phyloP scores from a whole-genome alignment of 2,329 filamentous ascomycete species.

The Sporothrix variecibatus region DNA sequence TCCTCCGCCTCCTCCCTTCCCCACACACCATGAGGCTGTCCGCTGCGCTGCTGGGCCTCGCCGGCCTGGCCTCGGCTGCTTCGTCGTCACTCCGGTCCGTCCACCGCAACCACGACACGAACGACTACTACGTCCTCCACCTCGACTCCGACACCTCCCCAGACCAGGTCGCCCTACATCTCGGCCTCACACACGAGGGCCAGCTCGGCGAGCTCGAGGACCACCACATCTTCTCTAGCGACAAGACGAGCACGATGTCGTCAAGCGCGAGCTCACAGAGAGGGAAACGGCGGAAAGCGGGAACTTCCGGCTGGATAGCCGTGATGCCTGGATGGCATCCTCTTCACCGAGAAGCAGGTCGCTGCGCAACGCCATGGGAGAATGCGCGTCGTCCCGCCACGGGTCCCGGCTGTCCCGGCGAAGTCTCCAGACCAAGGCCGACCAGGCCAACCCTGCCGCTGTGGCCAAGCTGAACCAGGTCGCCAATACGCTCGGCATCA shows the following conservation, averaged over 20 bases:
- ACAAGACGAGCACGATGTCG: constrained; percentile 62
- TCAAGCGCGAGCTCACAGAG: constrained; percentile 55
- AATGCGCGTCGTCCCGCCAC: constrained; percentile 51
- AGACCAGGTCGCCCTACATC: constrained; percentile 65
- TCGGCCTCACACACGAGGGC: constrained; percentile 81
- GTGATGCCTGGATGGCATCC: constrained; percentile 71
- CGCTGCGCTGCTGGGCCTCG: constrained; percentile 54
- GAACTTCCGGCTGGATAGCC: constrained; percentile 39
- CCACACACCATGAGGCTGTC: constrained; percentile 51
- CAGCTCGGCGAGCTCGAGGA: constrained; percentile 73
- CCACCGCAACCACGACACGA: constrained; percentile 70
- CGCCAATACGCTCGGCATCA: constrained; percentile 68
- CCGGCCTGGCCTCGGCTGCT: constrained; percentile 54
- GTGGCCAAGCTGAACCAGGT: constrained; percentile 62
- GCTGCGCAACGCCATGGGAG: constrained; percentile 53
- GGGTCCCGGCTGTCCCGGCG: neutral
- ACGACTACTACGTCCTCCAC: constrained; percentile 94
- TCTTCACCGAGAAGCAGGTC: constrained; percentile 74
- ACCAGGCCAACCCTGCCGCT: constrained; percentile 44
- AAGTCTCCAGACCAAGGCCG: constrained; percentile 21
- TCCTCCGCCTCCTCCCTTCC: neutral
- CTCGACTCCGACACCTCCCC: constrained; percentile 68
- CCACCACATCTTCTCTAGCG: constrained; percentile 84
- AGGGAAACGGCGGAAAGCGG: constrained; percentile 66
- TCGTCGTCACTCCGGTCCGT: constrained; percentile 47